A percentile compares a stretch with the other conserved stretches of the same genome.
These are phyloP conservation scores for Aspergillus fumigatiaffinis DNA, from an alignment of 2,329 filamentous ascomycete species.

Conservation along the genomic window DNA sequence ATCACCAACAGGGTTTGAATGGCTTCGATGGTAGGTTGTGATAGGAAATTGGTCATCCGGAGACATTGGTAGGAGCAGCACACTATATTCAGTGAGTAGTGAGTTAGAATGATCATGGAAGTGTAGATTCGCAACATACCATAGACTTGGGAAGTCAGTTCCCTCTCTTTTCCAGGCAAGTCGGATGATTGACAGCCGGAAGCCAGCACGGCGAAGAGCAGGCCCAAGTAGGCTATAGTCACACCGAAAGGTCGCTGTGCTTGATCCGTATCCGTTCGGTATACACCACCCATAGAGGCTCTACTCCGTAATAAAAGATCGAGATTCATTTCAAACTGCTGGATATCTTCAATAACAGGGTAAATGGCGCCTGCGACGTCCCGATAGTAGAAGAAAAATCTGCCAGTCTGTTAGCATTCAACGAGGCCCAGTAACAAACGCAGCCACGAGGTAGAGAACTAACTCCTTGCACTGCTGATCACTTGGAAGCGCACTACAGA, in stretches of 20 bases:
- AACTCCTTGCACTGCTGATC: constrained; percentile 55
- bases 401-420: constrained; percentile 15
- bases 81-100: constrained; percentile 41
- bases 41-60: constrained; percentile 61
- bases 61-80: constrained; percentile 64
- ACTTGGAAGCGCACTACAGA: constrained; percentile 56
- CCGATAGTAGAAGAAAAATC: constrained; percentile 55
- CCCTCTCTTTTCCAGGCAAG: constrained; percentile 55
- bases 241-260: constrained; percentile 56
- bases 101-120: constrained; percentile 16
- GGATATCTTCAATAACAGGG: constrained; percentile 56
- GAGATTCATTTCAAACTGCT: constrained; percentile 52
- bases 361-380: constrained; percentile 59
- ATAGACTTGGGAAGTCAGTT: constrained; percentile 62
- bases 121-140: constrained; percentile 37
- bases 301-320: constrained; percentile 52
- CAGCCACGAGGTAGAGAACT: constrained; percentile 17
- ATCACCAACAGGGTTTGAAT: constrained; percentile 61
- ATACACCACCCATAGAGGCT: constrained; percentile 39
- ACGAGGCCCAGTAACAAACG: constrained; percentile 7
- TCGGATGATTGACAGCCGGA: constrained; percentile 60
- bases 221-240: constrained; percentile 55
- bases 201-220: constrained; percentile 60
- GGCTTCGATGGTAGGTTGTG: constrained; percentile 57
- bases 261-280: constrained; percentile 43